phyloP scores from a whole-genome alignment of 805 yeast species.

The Huiozyma naganishii region DNA sequence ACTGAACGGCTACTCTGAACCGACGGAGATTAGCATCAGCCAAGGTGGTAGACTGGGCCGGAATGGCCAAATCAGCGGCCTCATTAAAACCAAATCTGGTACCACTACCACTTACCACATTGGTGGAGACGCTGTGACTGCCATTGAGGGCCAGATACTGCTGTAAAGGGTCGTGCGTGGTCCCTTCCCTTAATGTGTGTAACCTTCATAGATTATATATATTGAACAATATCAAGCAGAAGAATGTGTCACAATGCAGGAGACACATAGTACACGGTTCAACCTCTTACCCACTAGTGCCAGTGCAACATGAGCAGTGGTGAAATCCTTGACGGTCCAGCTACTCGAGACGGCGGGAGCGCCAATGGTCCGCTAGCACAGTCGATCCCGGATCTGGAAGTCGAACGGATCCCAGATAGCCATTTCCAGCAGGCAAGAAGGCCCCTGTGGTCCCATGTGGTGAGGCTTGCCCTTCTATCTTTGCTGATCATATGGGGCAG shows the following conservation, averaged over 20 bases:
- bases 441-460: constrained; percentile 4
- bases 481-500: constrained; percentile 19
- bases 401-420: constrained; percentile 12
- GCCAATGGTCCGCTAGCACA: background rate
- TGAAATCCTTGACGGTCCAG: background rate
- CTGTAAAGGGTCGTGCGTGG: background rate
- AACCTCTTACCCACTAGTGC: too few relatives aligned
- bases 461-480: constrained; percentile 9
- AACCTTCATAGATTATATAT: background rate
- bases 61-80: constrained; percentile 29
- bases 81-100: constrained; percentile 7
- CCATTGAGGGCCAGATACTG: constrained; percentile 27
- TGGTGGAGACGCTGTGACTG: constrained; percentile 33
- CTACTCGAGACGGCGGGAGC: background rate
- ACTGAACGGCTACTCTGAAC: constrained; percentile 10
- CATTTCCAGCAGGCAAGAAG: constrained; percentile 4
- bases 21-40: constrained; percentile 17
- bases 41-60: constrained; percentile 34
- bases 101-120: constrained; percentile 20
- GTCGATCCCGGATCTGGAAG: constrained; percentile 1
- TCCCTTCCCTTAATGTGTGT: background rate
- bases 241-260: too few relatives aligned
- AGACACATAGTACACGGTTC: too few relatives aligned
- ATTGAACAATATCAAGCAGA: background rate
- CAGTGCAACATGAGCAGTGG: background rate